Conservation (phyloP, 139 green algal genomes). For the Monoraphidium neglectum region DNA sequence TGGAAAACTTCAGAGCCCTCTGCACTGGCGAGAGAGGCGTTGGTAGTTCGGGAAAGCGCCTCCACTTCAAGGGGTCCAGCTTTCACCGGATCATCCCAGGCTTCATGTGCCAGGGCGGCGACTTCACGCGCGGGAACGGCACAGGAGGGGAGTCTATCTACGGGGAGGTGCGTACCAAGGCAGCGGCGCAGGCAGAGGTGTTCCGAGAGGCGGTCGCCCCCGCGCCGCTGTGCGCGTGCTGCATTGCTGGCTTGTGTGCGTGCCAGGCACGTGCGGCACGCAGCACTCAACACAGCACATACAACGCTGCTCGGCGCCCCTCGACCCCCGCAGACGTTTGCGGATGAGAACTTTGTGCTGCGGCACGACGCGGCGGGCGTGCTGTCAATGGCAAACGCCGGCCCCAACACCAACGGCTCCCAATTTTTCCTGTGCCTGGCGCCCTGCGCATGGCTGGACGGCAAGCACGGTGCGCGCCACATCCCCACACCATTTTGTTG, state of each 20-base stretch:
- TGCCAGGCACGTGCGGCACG: background rate
- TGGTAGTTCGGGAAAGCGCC: conserved; percentile 72
- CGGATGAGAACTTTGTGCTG: conserved; percentile 89
- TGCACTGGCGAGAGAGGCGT: conserved; percentile 83
- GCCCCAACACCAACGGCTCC: conserved; percentile 72
- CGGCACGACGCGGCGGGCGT: conserved; percentile 77
- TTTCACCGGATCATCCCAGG: conserved; percentile 89
- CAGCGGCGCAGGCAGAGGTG: conserved; percentile 68
- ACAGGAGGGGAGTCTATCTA: conserved; percentile 87
- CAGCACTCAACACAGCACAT: background rate
- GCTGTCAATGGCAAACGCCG: conserved; percentile 74
- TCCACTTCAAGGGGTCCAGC: conserved; percentile 84
- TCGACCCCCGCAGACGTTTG: conserved; percentile 56
- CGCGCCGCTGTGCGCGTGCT: background rate
- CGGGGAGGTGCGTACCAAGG: conserved; percentile 55
- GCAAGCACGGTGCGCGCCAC: conserved; percentile 72
- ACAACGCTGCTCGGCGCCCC: background rate
- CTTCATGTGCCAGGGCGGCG: conserved; percentile 59
- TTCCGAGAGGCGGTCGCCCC: background rate
- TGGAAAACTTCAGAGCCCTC: conserved; percentile 40
- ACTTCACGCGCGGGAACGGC: conserved; percentile 35
- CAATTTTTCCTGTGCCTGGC: conserved; percentile 83
- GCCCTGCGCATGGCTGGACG: conserved; percentile 74
- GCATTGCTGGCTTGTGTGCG: background rate
- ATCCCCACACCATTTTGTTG: background rate